Evolutionary conservation across 306 rosid genomes (phyloP).

Genomic region (Argentina anserina): DNA sequence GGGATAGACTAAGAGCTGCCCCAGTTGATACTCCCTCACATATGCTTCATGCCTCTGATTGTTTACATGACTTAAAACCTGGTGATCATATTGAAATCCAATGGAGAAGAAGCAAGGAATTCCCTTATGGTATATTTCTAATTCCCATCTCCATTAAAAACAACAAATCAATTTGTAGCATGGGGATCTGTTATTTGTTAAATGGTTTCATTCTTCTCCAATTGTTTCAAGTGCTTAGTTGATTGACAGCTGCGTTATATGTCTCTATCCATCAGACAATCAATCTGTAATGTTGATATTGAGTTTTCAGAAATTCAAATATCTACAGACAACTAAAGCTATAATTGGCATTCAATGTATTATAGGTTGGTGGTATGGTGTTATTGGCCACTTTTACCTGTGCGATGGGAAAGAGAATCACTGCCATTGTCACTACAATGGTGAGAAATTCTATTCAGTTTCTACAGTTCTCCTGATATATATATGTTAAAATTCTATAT

Average conservation of each 20-base stretch:
- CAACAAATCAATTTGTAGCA: not conserved
- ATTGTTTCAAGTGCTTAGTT: not conserved
- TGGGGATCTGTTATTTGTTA: not conserved
- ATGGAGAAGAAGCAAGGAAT: conserved; percentile 86
- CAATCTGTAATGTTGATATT: not conserved
- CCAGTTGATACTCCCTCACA: conserved; percentile 60
- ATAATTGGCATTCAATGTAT: conserved; percentile 6
- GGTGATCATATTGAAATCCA: conserved; percentile 93
- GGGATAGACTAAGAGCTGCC: conserved; percentile 80
- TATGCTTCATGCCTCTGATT: conserved; percentile 63
- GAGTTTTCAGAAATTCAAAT: not conserved
- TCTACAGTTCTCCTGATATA: conserved; percentile 5
- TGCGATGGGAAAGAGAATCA: conserved; percentile 50
- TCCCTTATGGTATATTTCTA: conserved; percentile 67
- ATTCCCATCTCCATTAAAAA: not conserved
- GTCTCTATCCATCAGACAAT: not conserved
- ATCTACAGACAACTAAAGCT: not conserved
- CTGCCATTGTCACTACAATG: conserved; percentile 60
- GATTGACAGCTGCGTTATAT: not conserved
- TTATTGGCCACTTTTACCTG: conserved; percentile 63
- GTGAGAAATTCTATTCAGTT: conserved; percentile 42
- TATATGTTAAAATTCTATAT: not conserved
- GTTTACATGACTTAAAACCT: conserved; percentile 64
- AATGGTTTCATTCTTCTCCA: not conserved
- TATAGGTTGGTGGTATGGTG: conserved; percentile 97